phyloP scores from a whole-genome alignment of 495 filamentous ascomycete genomes.

The Viridothelium virens region DNA sequence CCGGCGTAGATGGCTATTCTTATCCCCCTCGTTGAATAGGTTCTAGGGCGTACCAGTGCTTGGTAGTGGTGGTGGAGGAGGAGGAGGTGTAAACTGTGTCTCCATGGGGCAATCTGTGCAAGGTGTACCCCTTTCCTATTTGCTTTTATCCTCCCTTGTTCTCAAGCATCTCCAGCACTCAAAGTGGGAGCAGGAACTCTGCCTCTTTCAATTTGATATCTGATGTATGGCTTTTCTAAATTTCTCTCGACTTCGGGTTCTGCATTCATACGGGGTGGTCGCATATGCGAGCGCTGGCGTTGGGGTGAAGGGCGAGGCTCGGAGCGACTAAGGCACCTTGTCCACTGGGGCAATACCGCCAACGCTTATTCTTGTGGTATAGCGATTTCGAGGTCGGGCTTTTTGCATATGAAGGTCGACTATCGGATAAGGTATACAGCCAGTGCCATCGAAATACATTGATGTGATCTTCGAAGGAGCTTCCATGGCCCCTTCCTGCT shows the following conservation, averaged over 20 bases:
- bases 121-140: too few species aligned
- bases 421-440: too few species aligned
- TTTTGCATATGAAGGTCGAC: too few species aligned
- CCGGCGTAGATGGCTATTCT: not conserved
- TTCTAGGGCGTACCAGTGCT: too few species aligned
- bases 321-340: too few species aligned
- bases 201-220: not conserved
- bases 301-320: not conserved
- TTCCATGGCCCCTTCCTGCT: slow-evolving; percentile 6
- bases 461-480: not conserved
- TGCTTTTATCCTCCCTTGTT: not conserved
- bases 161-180: too few species aligned
- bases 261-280: not conserved
- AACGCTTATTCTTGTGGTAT: not conserved
- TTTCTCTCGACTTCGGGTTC: not conserved
- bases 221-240: not conserved
- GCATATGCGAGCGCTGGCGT: slow-evolving; percentile 6
- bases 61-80: too few species aligned
- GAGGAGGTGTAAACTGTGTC: too few species aligned
- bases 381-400: not conserved
- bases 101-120: too few species aligned
- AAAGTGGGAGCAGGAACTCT: too few species aligned
- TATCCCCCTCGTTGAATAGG: not conserved
- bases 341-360: too few species aligned
- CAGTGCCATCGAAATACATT: not conserved